Base-by-base conservation (phyloP, 2,329 filamentous ascomycete genomes). In the Fonsecaea nubica region DNA sequence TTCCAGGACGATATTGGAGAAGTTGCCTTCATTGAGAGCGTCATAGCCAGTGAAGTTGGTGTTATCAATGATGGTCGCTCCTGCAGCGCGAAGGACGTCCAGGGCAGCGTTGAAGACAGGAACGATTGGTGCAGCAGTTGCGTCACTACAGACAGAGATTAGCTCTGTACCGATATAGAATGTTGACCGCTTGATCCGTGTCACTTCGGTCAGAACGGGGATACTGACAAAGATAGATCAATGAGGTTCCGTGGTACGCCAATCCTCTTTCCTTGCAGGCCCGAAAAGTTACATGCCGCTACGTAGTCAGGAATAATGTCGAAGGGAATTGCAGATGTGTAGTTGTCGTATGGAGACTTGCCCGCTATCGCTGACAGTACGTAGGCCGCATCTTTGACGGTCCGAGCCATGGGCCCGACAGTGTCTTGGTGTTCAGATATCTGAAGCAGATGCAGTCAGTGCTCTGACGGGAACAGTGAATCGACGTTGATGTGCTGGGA, bases 191-290 rank as follows among this genome's bases (percentile, higher is more conserved):
- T 50, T 25, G 4, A 9, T 25, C 21, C 45, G 8, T 4, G 45
- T 25, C 45, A 50, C 45, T 50, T 45, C 36, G 18, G n/a, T 21
- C 5, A 8, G 42, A 21, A 21, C 36, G 3, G 12, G 45, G 21
- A 25, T 25, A 25, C 45, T 50, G 4, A 50, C 45, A 57, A 45
- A 25, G 72, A 75, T 2, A 76, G 70, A 2, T 79, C 78, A 38
- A 91, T 79, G 1, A 85, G 80, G 69, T 90, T 89, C 18, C 85
- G 81, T 0, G 89, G 86, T 3, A 92, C 82, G 3, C 89, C 90
- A 32, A 92, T 87, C 1, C 88, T 83, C 60, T 85, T 85, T 7
- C 86, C 87, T 10, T 76, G 67, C 0, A 90, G 79, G 0, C 82
- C 81, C 12, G 81, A 80, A 21, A 81, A 76, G 21, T 85, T 81